Evolutionary conservation across 495 filamentous ascomycete species (phyloP).

Genomic region (Pyronema domesticum): DNA sequence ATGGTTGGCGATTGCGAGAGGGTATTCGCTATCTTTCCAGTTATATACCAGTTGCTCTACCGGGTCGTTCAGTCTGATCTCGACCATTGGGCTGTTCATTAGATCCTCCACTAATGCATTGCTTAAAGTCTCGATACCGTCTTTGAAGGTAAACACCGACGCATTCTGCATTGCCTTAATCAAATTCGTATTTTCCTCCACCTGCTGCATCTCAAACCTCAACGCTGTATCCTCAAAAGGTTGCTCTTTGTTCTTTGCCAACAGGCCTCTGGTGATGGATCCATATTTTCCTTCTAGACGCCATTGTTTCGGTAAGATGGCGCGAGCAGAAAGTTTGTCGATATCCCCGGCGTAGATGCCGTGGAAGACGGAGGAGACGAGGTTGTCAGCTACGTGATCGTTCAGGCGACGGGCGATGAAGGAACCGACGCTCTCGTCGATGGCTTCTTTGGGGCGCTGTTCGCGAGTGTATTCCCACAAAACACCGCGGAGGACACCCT

Average conservation of each 20-base stretch:
- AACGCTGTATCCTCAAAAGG: slow-evolving; percentile 9
- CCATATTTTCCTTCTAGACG: slow-evolving; percentile 31
- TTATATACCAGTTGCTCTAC: slow-evolving; percentile 22
- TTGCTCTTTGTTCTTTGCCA: slow-evolving; percentile 6
- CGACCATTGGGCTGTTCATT: slow-evolving; percentile 32
- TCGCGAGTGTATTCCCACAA: slow-evolving; percentile 28
- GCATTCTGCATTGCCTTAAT: slow-evolving; percentile 9
- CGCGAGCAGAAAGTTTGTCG: slow-evolving; percentile 53
- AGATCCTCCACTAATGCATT: slow-evolving; percentile 33
- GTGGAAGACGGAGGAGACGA: slow-evolving; percentile 63
- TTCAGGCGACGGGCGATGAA: slow-evolving; percentile 45
- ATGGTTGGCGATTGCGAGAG: background rate
- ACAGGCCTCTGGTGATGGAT: slow-evolving; percentile 10
- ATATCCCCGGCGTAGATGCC: slow-evolving; percentile 93
- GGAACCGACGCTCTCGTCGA: slow-evolving; percentile 55
- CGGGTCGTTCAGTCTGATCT: slow-evolving; percentile 31
- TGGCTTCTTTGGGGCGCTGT: slow-evolving; percentile 14
- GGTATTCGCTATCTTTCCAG: background rate
- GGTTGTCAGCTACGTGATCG: slow-evolving; percentile 45
- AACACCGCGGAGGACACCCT: slow-evolving; percentile 29
- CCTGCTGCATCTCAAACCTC: slow-evolving; percentile 3
- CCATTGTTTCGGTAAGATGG: slow-evolving; percentile 38
- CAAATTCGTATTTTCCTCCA: slow-evolving; percentile 12
- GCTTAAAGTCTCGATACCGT: slow-evolving; percentile 39
- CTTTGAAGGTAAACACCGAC: slow-evolving; percentile 43